phyloP scores from a whole-genome alignment of 2,329 filamentous ascomycete genomes.

The Xylariaceae sp. region DNA sequence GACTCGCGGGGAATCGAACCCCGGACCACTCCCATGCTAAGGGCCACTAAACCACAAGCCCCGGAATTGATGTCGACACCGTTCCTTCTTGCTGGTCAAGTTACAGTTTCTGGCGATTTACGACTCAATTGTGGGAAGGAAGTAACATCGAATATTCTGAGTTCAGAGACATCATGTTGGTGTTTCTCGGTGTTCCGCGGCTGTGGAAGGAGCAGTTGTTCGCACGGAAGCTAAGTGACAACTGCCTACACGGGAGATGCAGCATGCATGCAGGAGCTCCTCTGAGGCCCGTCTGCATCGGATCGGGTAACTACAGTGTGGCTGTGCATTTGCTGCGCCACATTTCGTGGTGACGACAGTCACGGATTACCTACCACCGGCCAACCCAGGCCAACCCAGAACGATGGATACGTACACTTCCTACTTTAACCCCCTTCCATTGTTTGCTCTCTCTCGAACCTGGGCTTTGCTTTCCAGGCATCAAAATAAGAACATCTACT shows the following conservation, averaged over 20 bases:
- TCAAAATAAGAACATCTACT: not conserved
- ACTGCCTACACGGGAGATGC: too few relatives aligned
- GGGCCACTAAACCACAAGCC: slow-evolving; percentile 27
- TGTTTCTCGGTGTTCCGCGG: too few relatives aligned
- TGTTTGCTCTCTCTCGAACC: not conserved
- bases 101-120: too few relatives aligned
- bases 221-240: not conserved
- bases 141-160: too few relatives aligned
- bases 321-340: not conserved
- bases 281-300: not conserved
- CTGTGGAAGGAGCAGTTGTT: not conserved
- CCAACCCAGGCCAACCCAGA: too few relatives aligned
- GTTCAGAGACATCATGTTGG: too few relatives aligned
- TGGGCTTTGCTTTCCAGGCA: slow-evolving; percentile 6
- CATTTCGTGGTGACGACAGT: not conserved
- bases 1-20: slow-evolving; percentile 29
- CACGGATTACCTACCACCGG: not conserved
- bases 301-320: not conserved
- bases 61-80: not conserved
- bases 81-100: too few relatives aligned
- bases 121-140: too few relatives aligned
- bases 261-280: not conserved
- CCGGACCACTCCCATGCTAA: slow-evolving; percentile 28
- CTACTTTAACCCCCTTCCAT: not conserved
- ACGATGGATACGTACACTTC: not conserved